phyloP scores from a whole-genome alignment of 805 yeast species.

The Metschnikowia baotianmanensis region DNA sequence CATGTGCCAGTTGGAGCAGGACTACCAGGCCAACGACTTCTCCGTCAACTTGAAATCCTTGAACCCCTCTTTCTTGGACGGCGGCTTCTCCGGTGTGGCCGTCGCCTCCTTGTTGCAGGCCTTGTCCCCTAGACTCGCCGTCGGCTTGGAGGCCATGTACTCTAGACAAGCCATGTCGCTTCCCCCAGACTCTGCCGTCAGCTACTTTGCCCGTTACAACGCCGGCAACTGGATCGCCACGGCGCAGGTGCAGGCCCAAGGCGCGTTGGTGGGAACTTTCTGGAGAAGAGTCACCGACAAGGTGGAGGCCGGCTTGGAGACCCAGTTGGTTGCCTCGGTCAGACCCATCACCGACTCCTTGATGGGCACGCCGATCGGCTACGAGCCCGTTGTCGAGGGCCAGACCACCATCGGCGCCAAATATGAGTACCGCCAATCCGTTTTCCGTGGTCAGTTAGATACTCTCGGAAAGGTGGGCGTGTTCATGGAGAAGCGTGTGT shows the following conservation, averaged over 20 bases:
- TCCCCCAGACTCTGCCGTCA: constrained; percentile 83
- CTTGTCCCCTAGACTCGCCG: constrained; percentile 73
- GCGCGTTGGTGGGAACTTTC: constrained; percentile 83
- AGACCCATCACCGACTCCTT: constrained; percentile 71
- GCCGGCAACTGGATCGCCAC: constrained; percentile 90
- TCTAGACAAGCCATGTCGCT: constrained; percentile 69
- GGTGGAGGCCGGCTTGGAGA: constrained; percentile 93
- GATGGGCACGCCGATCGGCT: constrained; percentile 76
- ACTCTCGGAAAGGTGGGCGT: constrained; percentile 87
- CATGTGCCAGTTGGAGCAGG: constrained; percentile 95
- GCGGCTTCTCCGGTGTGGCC: constrained; percentile 84
- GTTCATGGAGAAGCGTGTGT: constrained; percentile 87
- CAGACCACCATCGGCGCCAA: constrained; percentile 93
- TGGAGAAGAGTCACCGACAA: constrained; percentile 92
- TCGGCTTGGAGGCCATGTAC: constrained; percentile 92
- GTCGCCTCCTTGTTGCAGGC: constrained; percentile 91
- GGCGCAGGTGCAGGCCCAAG: constrained; percentile 91
- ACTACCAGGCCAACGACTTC: constrained; percentile 85
- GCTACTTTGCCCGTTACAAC: constrained; percentile 87
- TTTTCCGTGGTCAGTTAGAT: constrained; percentile 93
- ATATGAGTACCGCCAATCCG: constrained; percentile 95
- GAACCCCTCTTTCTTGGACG: constrained; percentile 79
- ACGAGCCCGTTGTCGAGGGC: constrained; percentile 85
- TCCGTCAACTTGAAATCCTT: constrained; percentile 85
- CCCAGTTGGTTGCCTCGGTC: constrained; percentile 74